Base-by-base conservation (phyloP, 2,329 filamentous ascomycete genomes). In the Tetracladium maxilliforme region DNA sequence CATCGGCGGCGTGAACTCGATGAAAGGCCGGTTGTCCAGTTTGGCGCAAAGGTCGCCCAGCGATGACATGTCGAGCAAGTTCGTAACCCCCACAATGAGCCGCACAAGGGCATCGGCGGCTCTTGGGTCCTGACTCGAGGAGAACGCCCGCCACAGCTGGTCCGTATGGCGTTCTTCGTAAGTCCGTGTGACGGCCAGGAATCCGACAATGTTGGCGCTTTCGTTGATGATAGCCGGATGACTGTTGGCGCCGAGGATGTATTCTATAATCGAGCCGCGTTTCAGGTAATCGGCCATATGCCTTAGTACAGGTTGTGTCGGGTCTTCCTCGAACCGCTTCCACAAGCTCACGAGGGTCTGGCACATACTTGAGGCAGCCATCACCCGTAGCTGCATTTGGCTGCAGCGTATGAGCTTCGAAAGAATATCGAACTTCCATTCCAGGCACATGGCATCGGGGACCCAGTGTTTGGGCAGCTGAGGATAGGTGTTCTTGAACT, bases 331-430 rank as follows among this genome's bases (percentile, higher is more conserved):
- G n/a, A n/a, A n/a, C 26, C 45, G 30, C 35, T 43, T 59, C 61
- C 73, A 90, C 14, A 81, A 56, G 0, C 48, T 43, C 7, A 92
- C 64, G 18, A 94, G 59, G 16, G 81, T 72, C 7, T 42, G 44
- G 35, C 80, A 78, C 66, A 94, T 76, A 12, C 57, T 58, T n/a
- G 70, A 66, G 24, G 87, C 73, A 12, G 82, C 83, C 44, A 70
- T 64, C 9, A 92, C 79, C 19, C 87, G 75, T 19, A 94, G 59
- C 42, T 92, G 82, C 83, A 95, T 93, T 40, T 87, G 81, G 18
- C 80, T 76, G 29, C 81, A 87, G 40, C 67, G 71, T 26, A 94
- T 74, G 36, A 87, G 71, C 36, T 70, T 76, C 38, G 70, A 70
- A 25, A 80, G 55, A 2, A 76, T 55, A 21, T 59, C 57, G 37